phyloP scores from a whole-genome alignment of 331 rosid genomes.

The Ulmus americana region DNA sequence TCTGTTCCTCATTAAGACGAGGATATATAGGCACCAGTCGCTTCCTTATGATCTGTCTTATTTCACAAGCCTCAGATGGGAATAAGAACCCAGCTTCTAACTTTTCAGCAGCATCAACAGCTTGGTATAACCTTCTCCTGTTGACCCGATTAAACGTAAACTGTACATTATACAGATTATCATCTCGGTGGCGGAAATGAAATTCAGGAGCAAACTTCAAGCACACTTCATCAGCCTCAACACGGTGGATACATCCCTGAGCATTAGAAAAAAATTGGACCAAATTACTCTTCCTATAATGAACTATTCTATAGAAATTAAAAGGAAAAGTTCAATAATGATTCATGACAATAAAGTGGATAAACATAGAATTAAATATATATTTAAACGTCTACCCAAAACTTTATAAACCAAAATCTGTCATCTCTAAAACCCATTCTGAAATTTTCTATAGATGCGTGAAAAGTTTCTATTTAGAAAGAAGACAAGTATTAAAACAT shows the following conservation, averaged over 20 bases:
- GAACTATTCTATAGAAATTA: neutral
- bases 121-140: constrained; percentile 84
- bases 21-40: constrained; percentile 55
- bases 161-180: constrained; percentile 49
- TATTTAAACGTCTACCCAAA: too few species aligned
- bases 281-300: neutral
- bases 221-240: constrained; percentile 79
- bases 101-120: constrained; percentile 49
- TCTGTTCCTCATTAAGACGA: constrained; percentile 66
- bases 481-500: neutral
- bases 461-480: neutral
- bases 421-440: too few species aligned
- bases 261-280: constrained; percentile 12
- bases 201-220: constrained; percentile 62
- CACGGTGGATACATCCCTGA: constrained; percentile 80
- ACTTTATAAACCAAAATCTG: too few species aligned
- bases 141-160: constrained; percentile 70
- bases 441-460: too few species aligned
- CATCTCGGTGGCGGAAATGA: constrained; percentile 49
- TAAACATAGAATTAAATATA: too few species aligned
- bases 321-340: neutral
- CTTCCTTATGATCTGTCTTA: constrained; percentile 44
- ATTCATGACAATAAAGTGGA: neutral
- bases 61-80: constrained; percentile 43
- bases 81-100: constrained; percentile 55